Base-by-base conservation (phyloP, 805 yeast species). In the Wickerhamomyces tratensis region DNA sequence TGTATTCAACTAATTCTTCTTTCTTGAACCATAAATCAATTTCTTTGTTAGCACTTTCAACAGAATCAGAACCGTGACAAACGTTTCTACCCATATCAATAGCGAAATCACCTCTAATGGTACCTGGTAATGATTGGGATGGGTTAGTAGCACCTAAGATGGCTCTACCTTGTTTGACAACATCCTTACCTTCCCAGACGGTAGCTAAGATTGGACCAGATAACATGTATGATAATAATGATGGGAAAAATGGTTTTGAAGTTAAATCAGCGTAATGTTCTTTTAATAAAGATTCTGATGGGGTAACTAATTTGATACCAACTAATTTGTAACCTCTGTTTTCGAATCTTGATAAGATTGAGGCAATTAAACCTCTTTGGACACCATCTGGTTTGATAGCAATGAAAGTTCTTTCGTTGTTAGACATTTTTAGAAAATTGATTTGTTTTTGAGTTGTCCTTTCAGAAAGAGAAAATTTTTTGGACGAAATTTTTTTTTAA, bases 161-260 rank as follows among this genome's bases (percentile, higher is more conserved):
- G 61, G 77, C 82, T 76, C 99, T 85, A 69, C 98, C 98, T 71
- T 86, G 95, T 77, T 91, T 89, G 70, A 93, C 98, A 68, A 81
- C 98, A 64, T 93, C 97, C 77, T 89, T 93, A 72, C 99, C 99
- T 74, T 93, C 98, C 99, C 99, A 93, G 60, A 89, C 97, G 67
- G 96, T 93, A 60, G 98, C 98, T 61, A 91, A 80, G 58, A 93
- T 84, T 66, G 99, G 99, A 60, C 99, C 99, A 55, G 96, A 87
- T 66, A 77, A 75, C 99, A 93, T 94, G 86, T 89, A 89, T 53
- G 87, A 76, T 65, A 86, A 78, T 71, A 93, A 79, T 52, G 95
- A 86, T 67, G 98, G 96, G 91, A 89, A 93, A 79, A 93, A 93
- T 62, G 98, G 95, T 79, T 93, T 93, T 63, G 78, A 71, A 68